Conservation (phyloP, 2,329 filamentous ascomycete genomes). For the Madurella mycetomatis region DNA sequence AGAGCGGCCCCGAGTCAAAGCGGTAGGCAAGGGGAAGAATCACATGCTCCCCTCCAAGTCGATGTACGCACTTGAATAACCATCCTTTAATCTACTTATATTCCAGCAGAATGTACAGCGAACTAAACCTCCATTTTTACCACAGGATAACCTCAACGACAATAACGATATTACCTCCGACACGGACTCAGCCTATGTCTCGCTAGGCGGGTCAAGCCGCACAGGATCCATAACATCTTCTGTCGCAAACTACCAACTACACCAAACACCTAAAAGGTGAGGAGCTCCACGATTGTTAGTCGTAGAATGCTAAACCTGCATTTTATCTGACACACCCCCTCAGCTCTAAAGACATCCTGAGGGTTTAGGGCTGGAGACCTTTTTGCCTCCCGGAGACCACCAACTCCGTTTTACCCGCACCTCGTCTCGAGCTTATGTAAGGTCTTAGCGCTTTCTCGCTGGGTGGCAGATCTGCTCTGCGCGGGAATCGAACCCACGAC, state of each 20-base stretch:
- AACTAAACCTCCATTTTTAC: background rate
- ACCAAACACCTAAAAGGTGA: no score
- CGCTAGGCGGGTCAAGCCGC: conserved; percentile 29
- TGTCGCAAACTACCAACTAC: conserved; percentile 40
- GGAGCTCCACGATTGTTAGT: no score
- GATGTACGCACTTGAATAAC: conserved; percentile 5
- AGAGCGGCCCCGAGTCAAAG: background rate
- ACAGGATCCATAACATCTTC: conserved; percentile 40
- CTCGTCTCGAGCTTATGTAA: no score
- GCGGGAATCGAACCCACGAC: no score
- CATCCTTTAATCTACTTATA: background rate
- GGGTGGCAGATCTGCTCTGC: no score
- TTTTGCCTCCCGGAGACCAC: no score
- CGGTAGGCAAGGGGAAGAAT: background rate
- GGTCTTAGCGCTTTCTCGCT: no score
- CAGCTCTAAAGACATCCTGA: no score
- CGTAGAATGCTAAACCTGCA: no score
- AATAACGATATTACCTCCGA: conserved; percentile 13
- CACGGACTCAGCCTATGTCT: conserved; percentile 34
- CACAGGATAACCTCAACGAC: conserved; percentile 8
- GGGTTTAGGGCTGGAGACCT: no score
- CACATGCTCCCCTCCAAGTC: conserved; percentile 10
- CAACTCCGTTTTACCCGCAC: no score
- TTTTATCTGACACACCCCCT: no score
- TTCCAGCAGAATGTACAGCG: background rate